A percentile compares a stretch with the other conserved stretches of the same genome.
phyloP scores from a whole-genome alignment of 2,329 filamentous ascomycete species.

The Cercospora janseana region DNA sequence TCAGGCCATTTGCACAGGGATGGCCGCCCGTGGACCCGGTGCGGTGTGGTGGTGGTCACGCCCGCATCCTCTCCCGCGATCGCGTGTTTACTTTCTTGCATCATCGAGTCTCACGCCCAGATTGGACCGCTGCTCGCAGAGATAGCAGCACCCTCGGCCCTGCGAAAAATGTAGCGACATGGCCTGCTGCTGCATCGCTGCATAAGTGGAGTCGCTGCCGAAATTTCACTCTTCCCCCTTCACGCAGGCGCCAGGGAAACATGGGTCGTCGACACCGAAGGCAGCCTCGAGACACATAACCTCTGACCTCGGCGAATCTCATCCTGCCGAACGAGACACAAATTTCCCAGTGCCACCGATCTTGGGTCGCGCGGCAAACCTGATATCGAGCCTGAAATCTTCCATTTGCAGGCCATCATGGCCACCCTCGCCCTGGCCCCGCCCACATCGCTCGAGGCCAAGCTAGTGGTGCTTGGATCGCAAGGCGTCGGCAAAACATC shows the following conservation, averaged over 20 bases:
- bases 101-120: constrained; percentile 10
- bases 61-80: constrained; percentile 5
- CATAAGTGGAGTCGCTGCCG: background rate
- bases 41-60: background rate
- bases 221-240: background rate
- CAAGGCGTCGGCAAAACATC: constrained; percentile 80
- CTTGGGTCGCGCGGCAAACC: background rate
- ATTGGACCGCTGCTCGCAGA: too few relatives aligned
- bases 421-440: constrained; percentile 18
- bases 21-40: constrained; percentile 2
- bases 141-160: too few relatives aligned
- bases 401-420: constrained; percentile 6
- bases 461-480: constrained; percentile 76
- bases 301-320: too few relatives aligned
- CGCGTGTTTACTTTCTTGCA: constrained; percentile 15
- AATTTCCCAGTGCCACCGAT: too few relatives aligned
- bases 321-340: too few relatives aligned
- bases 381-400: background rate
- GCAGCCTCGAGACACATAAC: too few relatives aligned
- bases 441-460: constrained; percentile 66
- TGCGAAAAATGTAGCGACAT: too few relatives aligned
- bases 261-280: too few relatives aligned
- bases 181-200: background rate
- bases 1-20: too few relatives aligned
- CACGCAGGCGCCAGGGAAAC: too few relatives aligned